Conservation (phyloP, 345 rosid species). For the Camelina neglecta region DNA sequence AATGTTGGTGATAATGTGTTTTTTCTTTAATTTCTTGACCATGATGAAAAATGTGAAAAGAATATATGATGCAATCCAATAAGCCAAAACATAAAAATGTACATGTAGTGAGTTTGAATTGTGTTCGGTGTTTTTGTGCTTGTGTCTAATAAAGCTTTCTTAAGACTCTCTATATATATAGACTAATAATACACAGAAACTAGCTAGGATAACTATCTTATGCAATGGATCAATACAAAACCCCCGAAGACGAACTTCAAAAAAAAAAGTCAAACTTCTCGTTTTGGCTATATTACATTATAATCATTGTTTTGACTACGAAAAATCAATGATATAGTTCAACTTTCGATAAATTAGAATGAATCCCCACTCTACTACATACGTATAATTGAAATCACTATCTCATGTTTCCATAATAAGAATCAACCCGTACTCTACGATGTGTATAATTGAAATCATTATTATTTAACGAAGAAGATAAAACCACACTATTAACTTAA, state of each 20-base stretch:
- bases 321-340: neutral
- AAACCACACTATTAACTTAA: neutral
- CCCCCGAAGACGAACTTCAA: too few relatives aligned
- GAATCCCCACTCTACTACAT: neutral
- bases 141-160: neutral
- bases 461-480: neutral
- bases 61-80: neutral
- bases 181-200: neutral
- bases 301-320: too few relatives aligned
- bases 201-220: too few relatives aligned
- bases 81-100: neutral
- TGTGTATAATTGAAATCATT: constrained; percentile 3
- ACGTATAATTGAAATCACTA: neutral
- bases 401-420: neutral
- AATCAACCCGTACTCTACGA: neutral
- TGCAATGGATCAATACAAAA: too few relatives aligned
- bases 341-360: neutral
- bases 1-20: neutral
- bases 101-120: neutral
- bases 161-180: neutral
- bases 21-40: neutral
- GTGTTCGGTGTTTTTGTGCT: neutral
- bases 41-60: neutral
- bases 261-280: too few relatives aligned
- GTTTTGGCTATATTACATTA: too few relatives aligned